Conservation (phyloP, 345 rosid genomes). For the Euphorbia lathyris region DNA sequence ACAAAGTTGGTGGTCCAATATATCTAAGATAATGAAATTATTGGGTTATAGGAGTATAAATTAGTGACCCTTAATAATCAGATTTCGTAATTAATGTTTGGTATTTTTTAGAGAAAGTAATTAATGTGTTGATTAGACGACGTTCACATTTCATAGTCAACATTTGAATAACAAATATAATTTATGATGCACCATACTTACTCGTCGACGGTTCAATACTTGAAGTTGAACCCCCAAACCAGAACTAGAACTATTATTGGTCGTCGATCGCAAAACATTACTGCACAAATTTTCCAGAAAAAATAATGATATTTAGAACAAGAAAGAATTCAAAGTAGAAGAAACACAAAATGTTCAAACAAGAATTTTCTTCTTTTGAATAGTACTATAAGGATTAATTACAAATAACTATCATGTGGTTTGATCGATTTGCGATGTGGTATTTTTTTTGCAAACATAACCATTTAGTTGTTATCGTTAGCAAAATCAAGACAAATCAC, state of each 20-base stretch:
- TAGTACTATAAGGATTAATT: no score
- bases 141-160: neutral
- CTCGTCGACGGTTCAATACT: neutral
- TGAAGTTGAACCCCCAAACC: conserved; percentile 6
- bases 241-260: neutral
- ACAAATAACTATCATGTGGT: no score
- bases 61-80: neutral
- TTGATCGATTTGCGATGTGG: no score
- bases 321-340: neutral
- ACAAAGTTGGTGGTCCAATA: neutral
- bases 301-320: no score
- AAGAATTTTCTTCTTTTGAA: no score
- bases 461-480: no score
- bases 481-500: no score
- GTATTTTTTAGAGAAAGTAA: neutral
- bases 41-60: neutral
- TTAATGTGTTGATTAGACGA: neutral
- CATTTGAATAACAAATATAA: neutral
- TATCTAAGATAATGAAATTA: neutral
- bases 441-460: no score
- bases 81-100: neutral
- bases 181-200: neutral
- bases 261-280: neutral
- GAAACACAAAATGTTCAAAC: neutral
- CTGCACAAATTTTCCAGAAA: neutral